A percentile compares a stretch with the other conserved stretches of the same genome.
These are phyloP conservation scores for Teunomyces panamensis DNA, from an alignment of 805 yeast species.

Conservation along the genomic window DNA sequence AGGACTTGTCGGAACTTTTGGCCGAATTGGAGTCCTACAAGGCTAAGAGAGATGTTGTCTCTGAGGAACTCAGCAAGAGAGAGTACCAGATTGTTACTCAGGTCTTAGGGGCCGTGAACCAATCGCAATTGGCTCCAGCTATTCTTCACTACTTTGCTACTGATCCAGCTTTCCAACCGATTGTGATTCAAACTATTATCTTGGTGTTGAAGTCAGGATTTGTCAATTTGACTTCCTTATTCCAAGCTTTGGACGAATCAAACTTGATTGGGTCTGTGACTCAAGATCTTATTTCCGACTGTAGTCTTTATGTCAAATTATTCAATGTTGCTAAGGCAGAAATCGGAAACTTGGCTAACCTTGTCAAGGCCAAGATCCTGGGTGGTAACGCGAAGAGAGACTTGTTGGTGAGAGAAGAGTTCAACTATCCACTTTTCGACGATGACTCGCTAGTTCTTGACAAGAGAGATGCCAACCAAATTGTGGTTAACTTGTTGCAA, in stretches of 20 bases:
- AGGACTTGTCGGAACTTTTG: slow-evolving; percentile 22
- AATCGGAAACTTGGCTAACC: slow-evolving; percentile 22
- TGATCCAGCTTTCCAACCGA: slow-evolving; percentile 23
- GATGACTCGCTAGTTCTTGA: slow-evolving; percentile 7
- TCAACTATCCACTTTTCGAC: slow-evolving; percentile 5
- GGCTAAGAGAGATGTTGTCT: slow-evolving; percentile 28
- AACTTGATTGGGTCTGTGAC: slow-evolving; percentile 33
- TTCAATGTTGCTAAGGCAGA: slow-evolving; percentile 29
- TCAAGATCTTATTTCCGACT: slow-evolving; percentile 36
- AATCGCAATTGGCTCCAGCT: slow-evolving; percentile 34
- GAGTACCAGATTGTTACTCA: slow-evolving; percentile 40
- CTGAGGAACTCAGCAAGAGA: slow-evolving; percentile 27
- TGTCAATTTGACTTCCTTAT: slow-evolving; percentile 29
- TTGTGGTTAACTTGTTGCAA: slow-evolving; percentile 36
- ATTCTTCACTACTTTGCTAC: slow-evolving; percentile 33
- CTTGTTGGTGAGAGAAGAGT: slow-evolving; percentile 6
- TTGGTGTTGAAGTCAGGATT: slow-evolving; percentile 31
- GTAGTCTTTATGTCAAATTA: slow-evolving; percentile 34
- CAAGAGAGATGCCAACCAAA: slow-evolving; percentile 18
- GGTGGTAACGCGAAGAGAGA: slow-evolving; percentile 20
- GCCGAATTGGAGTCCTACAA: slow-evolving; percentile 20
- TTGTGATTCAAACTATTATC: slow-evolving; percentile 25
- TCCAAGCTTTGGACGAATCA: slow-evolving; percentile 35
- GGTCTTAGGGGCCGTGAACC: slow-evolving; percentile 35
- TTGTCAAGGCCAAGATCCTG: slow-evolving; percentile 22